A percentile compares a stretch with the other conserved stretches of the same genome.
These are phyloP conservation scores for Diaporthe ampelina DNA, from an alignment of 2,329 filamentous ascomycete species.

Conservation along the genomic window DNA sequence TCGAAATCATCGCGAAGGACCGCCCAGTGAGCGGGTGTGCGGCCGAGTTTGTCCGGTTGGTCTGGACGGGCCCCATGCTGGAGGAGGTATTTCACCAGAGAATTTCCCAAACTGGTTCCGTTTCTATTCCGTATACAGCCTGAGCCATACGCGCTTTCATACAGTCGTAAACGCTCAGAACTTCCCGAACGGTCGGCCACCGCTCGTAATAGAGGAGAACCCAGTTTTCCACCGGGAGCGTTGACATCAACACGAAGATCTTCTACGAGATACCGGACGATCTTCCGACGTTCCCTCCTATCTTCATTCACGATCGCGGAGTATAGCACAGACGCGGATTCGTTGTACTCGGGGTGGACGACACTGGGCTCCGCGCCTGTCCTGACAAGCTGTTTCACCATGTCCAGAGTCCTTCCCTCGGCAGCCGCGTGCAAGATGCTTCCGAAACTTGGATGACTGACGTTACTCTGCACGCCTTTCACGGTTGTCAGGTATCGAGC, in stretches of 20 bases:
- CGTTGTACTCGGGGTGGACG: background rate
- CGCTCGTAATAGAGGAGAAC: background rate
- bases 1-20: accelerated
- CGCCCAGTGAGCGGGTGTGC: background rate
- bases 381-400: background rate
- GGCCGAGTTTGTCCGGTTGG: background rate
- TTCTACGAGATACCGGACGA: constrained; percentile 4
- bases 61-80: background rate
- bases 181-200: too few relatives aligned
- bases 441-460: background rate
- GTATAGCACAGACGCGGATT: background rate
- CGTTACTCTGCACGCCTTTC: background rate
- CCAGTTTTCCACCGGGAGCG: background rate
- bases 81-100: background rate
- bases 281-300: background rate
- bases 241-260: background rate
- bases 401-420: accelerated
- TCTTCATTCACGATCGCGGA: background rate
- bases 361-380: background rate
- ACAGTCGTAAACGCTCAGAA: too few relatives aligned
- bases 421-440: constrained; percentile 7
- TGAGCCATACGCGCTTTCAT: too few relatives aligned
- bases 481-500: background rate
- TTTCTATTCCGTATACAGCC: too few relatives aligned
- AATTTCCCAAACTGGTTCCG: too few relatives aligned